Conservation (phyloP, 2,329 filamentous ascomycete species). For the Ceratocystis alfenasii region DNA sequence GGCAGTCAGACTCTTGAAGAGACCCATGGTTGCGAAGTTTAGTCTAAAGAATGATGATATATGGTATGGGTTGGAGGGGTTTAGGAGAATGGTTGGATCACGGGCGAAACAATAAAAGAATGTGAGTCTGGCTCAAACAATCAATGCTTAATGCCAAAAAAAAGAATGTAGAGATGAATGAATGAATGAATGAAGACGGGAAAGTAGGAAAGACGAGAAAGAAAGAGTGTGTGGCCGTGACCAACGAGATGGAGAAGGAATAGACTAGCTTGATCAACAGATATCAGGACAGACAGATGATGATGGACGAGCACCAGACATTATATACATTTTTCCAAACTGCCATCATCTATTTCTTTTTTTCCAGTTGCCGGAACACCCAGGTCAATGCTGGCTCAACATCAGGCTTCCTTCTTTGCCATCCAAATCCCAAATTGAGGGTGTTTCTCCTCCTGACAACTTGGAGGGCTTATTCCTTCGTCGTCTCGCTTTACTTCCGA, state of each 20-base stretch:
- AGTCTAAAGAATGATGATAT: not conserved
- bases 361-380: no score
- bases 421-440: not conserved
- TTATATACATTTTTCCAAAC: not conserved
- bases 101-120: not conserved
- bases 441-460: not conserved
- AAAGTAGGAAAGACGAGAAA: not conserved
- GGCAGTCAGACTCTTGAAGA: conserved; percentile 14
- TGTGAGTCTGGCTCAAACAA: not conserved
- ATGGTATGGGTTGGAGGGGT: not conserved
- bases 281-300: not conserved
- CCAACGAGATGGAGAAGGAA: not conserved
- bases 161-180: not conserved
- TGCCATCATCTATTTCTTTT: no score
- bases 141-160: not conserved
- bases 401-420: not conserved
- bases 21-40: conserved; percentile 2
- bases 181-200: not conserved
- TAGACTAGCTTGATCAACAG: not conserved
- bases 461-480: not conserved
- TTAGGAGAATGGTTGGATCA: not conserved
- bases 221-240: conserved; percentile 1
- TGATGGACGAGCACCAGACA: no score
- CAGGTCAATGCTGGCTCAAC: not conserved
- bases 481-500: not conserved